Conservation (phyloP, 176 grass and related monocot species). For the Phoenix roebelenii region DNA sequence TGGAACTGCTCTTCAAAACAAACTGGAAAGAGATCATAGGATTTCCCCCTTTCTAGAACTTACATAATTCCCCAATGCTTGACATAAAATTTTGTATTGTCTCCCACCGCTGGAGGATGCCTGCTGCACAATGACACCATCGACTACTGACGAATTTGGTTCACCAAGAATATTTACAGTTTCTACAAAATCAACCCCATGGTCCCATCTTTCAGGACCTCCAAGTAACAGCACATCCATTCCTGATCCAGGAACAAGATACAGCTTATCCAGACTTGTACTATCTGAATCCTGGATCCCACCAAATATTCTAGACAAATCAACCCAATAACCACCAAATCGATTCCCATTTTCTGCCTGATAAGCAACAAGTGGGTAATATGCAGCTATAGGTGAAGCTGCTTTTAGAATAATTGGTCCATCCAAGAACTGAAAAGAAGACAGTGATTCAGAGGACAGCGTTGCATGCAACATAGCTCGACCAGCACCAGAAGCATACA, state of each 20-base stretch:
- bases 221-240: slow-evolving; percentile 82
- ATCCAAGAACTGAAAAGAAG: slow-evolving; percentile 38
- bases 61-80: slow-evolving; percentile 65
- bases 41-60: slow-evolving; percentile 9
- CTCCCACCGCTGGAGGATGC: slow-evolving; percentile 25
- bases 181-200: slow-evolving; percentile 66
- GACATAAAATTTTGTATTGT: slow-evolving; percentile 62
- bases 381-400: slow-evolving; percentile 58
- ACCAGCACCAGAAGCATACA: slow-evolving; percentile 59
- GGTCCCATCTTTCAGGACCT: slow-evolving; percentile 80
- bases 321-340: slow-evolving; percentile 90
- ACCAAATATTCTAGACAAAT: slow-evolving; percentile 36
- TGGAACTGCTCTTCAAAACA: too few relatives aligned
- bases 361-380: slow-evolving; percentile 66
- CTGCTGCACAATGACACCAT: slow-evolving; percentile 46
- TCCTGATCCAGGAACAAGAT: slow-evolving; percentile 79
- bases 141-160: slow-evolving; percentile 22
- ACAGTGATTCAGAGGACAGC: slow-evolving; percentile 45
- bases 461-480: slow-evolving; percentile 60
- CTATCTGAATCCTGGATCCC: slow-evolving; percentile 33
- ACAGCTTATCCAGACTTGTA: slow-evolving; percentile 52
- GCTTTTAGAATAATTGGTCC: slow-evolving; percentile 55
- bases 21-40: too few relatives aligned
- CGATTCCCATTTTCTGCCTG: slow-evolving; percentile 72
- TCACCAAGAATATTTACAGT: slow-evolving; percentile 48